Conservation (phyloP, 2,329 filamentous ascomycete species). For the Cercospora janseana region DNA sequence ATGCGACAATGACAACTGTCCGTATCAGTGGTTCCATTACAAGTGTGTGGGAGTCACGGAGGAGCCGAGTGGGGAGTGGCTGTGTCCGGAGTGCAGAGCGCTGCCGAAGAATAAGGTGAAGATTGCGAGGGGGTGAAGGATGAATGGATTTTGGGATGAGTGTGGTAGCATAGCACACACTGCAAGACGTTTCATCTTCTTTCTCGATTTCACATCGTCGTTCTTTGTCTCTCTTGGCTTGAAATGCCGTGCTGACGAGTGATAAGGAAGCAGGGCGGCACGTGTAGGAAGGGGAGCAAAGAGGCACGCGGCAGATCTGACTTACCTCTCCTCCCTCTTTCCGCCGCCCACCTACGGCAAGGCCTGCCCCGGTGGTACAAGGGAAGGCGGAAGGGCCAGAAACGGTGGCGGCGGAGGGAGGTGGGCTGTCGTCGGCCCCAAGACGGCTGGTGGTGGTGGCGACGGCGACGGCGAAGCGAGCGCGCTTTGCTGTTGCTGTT, state of each 20-base stretch:
- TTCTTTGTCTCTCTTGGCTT: not conserved
- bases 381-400: no score
- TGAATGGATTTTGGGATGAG: not conserved
- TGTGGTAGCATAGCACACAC: slow-evolving; percentile 6
- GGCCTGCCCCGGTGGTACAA: no score
- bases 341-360: no score
- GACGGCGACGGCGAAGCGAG: not conserved
- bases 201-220: no score
- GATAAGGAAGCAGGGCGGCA: not conserved
- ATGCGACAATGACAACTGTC: slow-evolving; percentile 79
- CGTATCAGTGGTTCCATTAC: slow-evolving; percentile 88
- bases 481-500: no score
- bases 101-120: slow-evolving; percentile 32
- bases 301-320: no score
- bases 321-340: no score
- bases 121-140: slow-evolving; percentile 20
- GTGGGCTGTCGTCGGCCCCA: no score
- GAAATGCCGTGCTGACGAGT: not conserved
- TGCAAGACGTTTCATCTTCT: not conserved
- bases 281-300: no score
- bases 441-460: not conserved
- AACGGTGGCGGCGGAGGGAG: no score
- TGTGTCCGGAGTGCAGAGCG: slow-evolving; percentile 45
- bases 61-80: slow-evolving; percentile 52
- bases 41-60: slow-evolving; percentile 53